phyloP scores from a whole-genome alignment of 257 asterid species.

The Ligustrum vulgare region DNA sequence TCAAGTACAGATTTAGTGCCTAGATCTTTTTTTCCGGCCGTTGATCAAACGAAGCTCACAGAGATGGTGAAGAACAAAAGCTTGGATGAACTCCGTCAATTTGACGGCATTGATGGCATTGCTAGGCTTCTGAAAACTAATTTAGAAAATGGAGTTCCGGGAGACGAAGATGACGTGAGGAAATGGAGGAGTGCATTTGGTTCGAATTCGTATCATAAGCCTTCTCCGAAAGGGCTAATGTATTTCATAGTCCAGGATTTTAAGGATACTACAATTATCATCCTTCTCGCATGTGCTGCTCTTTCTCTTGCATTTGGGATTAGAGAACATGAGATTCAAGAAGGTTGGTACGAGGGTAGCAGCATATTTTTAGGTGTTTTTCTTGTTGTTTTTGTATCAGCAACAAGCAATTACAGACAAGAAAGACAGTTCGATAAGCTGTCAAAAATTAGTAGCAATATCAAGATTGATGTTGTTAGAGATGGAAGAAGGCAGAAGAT shows the following conservation, averaged over 20 bases:
- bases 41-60: conserved; percentile 16
- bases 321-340: conserved; percentile 35
- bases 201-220: conserved; percentile 46
- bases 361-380: conserved; percentile 54
- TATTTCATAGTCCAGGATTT: conserved; percentile 39
- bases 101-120: conserved; percentile 45
- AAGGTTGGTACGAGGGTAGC: conserved; percentile 70
- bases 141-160: conserved; percentile 45
- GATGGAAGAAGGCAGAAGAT: conserved; percentile 38
- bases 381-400: conserved; percentile 49
- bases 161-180: conserved; percentile 34
- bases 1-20: neutral
- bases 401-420: conserved; percentile 50
- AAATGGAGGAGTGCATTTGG: conserved; percentile 35
- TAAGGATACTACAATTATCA: conserved; percentile 48
- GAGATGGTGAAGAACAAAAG: conserved; percentile 38
- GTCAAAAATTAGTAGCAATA: conserved; percentile 43
- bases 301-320: conserved; percentile 54
- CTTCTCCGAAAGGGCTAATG: conserved; percentile 37
- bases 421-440: conserved; percentile 50
- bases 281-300: conserved; percentile 47
- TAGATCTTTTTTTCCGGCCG: neutral
- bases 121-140: conserved; percentile 34
- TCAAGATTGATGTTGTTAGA: conserved; percentile 42
- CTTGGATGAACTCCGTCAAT: conserved; percentile 9